These are phyloP conservation scores for Ceratobasidium sp. DNA, from an alignment of 1,284 basidiomycete genomes.

Conservation along the genomic window DNA sequence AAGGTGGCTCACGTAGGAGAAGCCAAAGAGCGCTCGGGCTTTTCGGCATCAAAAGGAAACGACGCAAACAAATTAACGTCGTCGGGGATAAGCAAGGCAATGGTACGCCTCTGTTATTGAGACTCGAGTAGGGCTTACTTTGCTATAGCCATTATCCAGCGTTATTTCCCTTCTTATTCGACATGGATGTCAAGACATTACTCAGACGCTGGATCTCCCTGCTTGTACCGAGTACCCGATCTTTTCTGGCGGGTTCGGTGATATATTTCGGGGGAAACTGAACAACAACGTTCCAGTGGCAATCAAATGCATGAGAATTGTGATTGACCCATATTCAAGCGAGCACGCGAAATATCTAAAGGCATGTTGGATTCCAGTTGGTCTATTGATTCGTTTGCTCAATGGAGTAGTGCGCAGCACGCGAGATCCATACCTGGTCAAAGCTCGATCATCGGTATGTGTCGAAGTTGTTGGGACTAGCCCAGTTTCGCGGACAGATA, in stretches of 20 bases:
- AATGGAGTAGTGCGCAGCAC: background rate
- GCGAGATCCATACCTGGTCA: slow-evolving; percentile 30
- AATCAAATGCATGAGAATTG: background rate
- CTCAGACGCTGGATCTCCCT: background rate
- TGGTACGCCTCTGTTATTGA: background rate
- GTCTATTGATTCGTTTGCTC: too few species aligned
- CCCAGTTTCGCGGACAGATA: background rate
- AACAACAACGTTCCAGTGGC: background rate
- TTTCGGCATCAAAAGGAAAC: background rate
- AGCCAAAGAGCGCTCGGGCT: too few species aligned
- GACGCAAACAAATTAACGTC: background rate
- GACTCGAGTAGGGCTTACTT: background rate
- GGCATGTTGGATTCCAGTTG: background rate
- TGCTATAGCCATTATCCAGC: background rate
- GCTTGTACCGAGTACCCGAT: background rate
- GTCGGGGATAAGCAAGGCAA: background rate
- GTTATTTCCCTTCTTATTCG: background rate
- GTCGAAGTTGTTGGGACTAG: background rate
- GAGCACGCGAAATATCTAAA: too few species aligned
- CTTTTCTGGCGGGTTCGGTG: background rate
- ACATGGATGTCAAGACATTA: slow-evolving; percentile 8
- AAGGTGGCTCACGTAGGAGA: too few species aligned
- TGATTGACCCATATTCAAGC: background rate
- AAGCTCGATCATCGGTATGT: slow-evolving; percentile 28
- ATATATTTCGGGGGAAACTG: background rate